These are phyloP conservation scores for Anacardium occidentale DNA, from an alignment of 345 rosid genomes.

Conservation along the genomic window DNA sequence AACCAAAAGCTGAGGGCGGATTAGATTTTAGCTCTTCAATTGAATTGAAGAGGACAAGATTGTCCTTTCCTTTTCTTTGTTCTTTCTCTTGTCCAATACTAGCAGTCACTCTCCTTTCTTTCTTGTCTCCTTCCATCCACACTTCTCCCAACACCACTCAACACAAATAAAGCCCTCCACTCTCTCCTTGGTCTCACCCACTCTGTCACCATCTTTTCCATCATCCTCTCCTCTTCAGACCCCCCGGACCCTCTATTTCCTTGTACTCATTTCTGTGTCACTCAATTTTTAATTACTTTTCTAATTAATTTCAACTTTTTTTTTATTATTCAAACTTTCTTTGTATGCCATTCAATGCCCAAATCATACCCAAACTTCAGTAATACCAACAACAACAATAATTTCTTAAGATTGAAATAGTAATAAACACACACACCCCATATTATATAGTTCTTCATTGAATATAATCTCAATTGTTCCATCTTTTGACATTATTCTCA, in stretches of 20 bases:
- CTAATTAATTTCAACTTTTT: too few relatives aligned
- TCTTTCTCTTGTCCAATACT: constrained; percentile 38
- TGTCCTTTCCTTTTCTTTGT: constrained; percentile 46
- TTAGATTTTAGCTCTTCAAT: constrained; percentile 7
- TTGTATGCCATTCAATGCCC: too few relatives aligned
- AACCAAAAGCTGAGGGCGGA: too few relatives aligned
- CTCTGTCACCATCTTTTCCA: constrained; percentile 24
- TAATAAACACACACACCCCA: too few relatives aligned
- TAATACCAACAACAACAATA: too few relatives aligned
- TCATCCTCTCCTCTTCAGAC: constrained; percentile 3
- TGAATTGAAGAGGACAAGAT: constrained; percentile 51
- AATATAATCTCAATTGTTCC: too few relatives aligned
- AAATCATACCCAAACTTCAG: too few relatives aligned
- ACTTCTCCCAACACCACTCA: constrained; percentile 34
- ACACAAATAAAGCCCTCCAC: constrained; percentile 14
- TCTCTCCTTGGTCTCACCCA: constrained; percentile 14
- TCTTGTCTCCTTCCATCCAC: constrained; percentile 23
- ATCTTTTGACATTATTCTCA: too few relatives aligned
- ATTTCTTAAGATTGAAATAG: too few relatives aligned
- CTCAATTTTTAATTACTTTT: too few relatives aligned
- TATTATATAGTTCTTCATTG: too few relatives aligned
- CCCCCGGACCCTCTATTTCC: not conserved
- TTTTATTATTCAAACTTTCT: not conserved
- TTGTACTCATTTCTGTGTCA: not conserved
- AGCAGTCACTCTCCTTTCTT: constrained; percentile 16